Conservation (phyloP, 805 yeast genomes). For the Lachancea waltii region DNA sequence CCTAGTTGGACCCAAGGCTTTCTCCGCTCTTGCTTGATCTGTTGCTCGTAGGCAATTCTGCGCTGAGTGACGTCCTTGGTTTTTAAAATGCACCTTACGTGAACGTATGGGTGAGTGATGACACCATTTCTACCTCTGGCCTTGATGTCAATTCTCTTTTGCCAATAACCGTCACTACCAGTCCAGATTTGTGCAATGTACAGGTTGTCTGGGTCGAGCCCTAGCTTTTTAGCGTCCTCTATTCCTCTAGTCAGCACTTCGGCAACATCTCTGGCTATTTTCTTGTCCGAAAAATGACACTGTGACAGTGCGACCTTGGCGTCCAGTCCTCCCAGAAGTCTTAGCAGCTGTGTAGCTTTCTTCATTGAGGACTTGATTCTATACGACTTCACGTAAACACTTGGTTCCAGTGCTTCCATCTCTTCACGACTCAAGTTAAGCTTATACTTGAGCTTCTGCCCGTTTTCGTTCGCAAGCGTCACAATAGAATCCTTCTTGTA, state of each 20-base stretch:
- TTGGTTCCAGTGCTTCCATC: constrained; percentile 77
- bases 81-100: constrained; percentile 71
- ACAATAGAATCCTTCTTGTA: constrained; percentile 58
- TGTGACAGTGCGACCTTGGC: constrained; percentile 82
- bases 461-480: constrained; percentile 21
- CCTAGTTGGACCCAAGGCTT: constrained; percentile 49
- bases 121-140: constrained; percentile 89
- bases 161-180: constrained; percentile 79
- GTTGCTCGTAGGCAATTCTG: constrained; percentile 55
- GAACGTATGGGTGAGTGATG: constrained; percentile 68
- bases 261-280: constrained; percentile 72
- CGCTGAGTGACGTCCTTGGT: constrained; percentile 51
- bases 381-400: constrained; percentile 72
- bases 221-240: constrained; percentile 56
- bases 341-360: constrained; percentile 72
- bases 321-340: constrained; percentile 67
- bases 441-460: constrained; percentile 43
- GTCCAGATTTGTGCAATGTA: constrained; percentile 82
- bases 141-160: constrained; percentile 67
- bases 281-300: constrained; percentile 79
- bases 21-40: constrained; percentile 39
- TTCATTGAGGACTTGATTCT: constrained; percentile 84
- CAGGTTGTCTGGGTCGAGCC: constrained; percentile 52
- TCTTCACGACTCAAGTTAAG: constrained; percentile 57
- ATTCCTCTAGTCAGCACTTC: constrained; percentile 68